Evolutionary conservation across 1,284 basidiomycete genomes (phyloP), one percentile per base, ranked within the genome.

Genomic region (Cryptococcus maquisensis): DNA sequence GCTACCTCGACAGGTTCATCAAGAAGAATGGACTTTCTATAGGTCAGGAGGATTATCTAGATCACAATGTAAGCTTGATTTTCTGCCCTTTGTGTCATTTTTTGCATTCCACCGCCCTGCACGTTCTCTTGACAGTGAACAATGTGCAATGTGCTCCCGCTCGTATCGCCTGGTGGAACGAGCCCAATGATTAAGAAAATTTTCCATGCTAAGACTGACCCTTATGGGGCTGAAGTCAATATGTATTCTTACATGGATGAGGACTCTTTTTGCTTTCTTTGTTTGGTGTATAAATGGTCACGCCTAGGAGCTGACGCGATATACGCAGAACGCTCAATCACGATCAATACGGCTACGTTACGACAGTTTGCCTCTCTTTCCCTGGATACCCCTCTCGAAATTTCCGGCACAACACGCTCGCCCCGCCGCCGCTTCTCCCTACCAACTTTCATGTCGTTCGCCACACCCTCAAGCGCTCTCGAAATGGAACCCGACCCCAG

Each of bases 131-230:
- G 28, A 10, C 28, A 32, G 10, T 6, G 28, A 32, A 1, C 28
- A 32, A 32, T 10, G 28, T 40, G 20, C 39, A n/a, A 40, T n/a
- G 16, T 15, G 16, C 13, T n/a, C 7, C 13, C 20, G 16, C 39
- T 15, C 39, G 1, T 40, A 15, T 15, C 13, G 20, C 39, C 16
- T 40, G n/a, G 20, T 8, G 39, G 8, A 32, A 53, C 35, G 46
- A 51, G 68, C 69, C 69, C 65, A 55, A 52, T 28, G 71, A 73
- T 71, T 63, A 71, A 65, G 64, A 65, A 62, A 60, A 65, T 63
- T n/a, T 69, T 73, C 71, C 69, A 73, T 73, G 71, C 71, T 73
- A 72, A 73, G 57, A 60, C 69, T 63, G 69, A 73, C 63, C 68
- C 63, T 62, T 51, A 57, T 55, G 67, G 65, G 67, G 41, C 38